These are phyloP conservation scores for Tylopilus sp. DNA, from an alignment of 768 basidiomycete genomes.

Conservation along the genomic window DNA sequence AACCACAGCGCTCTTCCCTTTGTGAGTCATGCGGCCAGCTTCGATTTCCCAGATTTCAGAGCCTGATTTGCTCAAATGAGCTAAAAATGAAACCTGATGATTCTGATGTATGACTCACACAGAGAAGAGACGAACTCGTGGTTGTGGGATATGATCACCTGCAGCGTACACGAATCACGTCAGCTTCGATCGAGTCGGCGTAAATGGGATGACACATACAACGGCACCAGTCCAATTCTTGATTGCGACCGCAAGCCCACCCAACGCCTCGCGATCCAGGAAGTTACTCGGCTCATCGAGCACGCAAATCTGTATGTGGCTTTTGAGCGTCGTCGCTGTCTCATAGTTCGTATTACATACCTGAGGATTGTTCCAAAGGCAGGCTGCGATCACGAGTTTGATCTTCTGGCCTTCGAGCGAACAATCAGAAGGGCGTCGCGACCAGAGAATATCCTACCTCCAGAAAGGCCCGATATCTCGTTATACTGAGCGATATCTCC, in stretches of 20 bases:
- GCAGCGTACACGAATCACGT: conserved; percentile 14
- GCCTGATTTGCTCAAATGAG: conserved; percentile 41
- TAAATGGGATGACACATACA: conserved; percentile 36
- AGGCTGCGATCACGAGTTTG: conserved; percentile 91
- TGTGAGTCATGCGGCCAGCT: conserved; percentile 75
- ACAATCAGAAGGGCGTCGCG: conserved; percentile 14
- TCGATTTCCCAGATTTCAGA: conserved; percentile 96
- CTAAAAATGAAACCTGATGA: conserved; percentile 11
- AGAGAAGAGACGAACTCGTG: conserved; percentile 81
- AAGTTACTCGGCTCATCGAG: conserved; percentile 96
- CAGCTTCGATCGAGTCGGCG: conserved; percentile 13
- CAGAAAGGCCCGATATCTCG: conserved; percentile 90
- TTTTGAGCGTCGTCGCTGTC: conserved; percentile 4
- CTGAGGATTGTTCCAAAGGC: conserved; percentile 95
- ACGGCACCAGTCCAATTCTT: conserved; percentile 93
- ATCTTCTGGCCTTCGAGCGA: conserved; percentile 81
- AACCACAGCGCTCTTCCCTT: conserved; percentile 82
- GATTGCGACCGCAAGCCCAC: conserved; percentile 93
- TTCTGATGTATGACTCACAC: conserved; percentile 47
- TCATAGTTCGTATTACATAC: conserved; percentile 34
- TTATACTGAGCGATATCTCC: conserved; percentile 99
- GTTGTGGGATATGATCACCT: conserved; percentile 97
- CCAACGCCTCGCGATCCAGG: conserved; percentile 93
- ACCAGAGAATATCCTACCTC: conserved; percentile 50
- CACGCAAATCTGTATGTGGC: conserved; percentile 54